Evolutionary conservation across 2,329 filamentous ascomycete species (phyloP).

Genomic region (Albifimbria verrucaria): DNA sequence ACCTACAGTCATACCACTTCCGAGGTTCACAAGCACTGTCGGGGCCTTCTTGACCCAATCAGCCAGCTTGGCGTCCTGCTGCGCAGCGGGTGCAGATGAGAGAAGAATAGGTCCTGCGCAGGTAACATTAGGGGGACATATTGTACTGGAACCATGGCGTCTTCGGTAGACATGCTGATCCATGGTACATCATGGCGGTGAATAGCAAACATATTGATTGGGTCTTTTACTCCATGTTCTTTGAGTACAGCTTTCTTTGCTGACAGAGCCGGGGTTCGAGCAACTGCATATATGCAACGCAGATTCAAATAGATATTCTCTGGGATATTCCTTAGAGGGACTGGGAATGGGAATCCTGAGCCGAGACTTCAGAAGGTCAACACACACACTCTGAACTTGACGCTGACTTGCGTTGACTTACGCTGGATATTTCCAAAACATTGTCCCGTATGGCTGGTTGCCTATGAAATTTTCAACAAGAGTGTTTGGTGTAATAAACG

Average conservation of each 20-base stretch:
- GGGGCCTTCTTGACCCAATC: constrained; percentile 15
- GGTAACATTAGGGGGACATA: constrained; percentile 15
- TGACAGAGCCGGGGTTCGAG: not conserved
- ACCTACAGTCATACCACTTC: constrained; percentile 12
- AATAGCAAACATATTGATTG: not conserved
- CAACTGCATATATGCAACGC: constrained; percentile 14
- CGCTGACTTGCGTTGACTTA: constrained; percentile 18
- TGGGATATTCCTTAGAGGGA: constrained; percentile 39
- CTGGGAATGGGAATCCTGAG: constrained; percentile 39
- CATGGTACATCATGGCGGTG: not conserved
- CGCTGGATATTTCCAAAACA: constrained; percentile 38
- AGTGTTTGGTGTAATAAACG: constrained; percentile 40
- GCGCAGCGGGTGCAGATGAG: constrained; percentile 9
- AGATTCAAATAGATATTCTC: constrained; percentile 31
- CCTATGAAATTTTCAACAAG: constrained; percentile 34
- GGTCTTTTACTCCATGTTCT: not conserved
- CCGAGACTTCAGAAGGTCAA: constrained; percentile 25
- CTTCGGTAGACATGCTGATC: not conserved
- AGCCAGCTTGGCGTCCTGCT: constrained; percentile 21
- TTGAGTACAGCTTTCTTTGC: not conserved
- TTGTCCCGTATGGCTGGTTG: constrained; percentile 33
- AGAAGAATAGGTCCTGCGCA: constrained; percentile 19
- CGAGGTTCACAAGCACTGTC: constrained; percentile 23
- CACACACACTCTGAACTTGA: not conserved
- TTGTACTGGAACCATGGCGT: not conserved